phyloP scores from a whole-genome alignment of 805 yeast genomes.

The Brettanomyces nanus region DNA sequence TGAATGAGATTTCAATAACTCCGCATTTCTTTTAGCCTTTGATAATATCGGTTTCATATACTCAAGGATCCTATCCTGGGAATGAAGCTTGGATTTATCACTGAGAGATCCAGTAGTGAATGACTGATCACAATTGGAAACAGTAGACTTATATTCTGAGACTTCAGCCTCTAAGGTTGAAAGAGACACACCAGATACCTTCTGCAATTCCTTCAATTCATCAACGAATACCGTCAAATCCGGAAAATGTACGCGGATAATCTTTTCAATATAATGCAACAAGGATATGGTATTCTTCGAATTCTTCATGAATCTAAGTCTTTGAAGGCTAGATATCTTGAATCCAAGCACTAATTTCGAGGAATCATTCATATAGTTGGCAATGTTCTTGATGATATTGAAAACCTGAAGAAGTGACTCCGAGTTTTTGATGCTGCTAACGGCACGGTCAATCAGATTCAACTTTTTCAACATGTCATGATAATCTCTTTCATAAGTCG shows the following conservation, averaged over 20 bases:
- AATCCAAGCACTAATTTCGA: constrained; percentile 65
- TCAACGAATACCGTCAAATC: constrained; percentile 53
- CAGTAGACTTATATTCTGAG: constrained; percentile 40
- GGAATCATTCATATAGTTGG: constrained; percentile 72
- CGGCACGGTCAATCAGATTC: constrained; percentile 50
- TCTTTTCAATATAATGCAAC: constrained; percentile 65
- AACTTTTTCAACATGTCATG: constrained; percentile 51
- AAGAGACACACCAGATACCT: constrained; percentile 52
- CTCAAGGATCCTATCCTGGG: constrained; percentile 50
- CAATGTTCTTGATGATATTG: constrained; percentile 61
- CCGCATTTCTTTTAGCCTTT: constrained; percentile 35
- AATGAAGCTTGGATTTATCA: constrained; percentile 55
- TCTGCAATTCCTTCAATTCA: constrained; percentile 45
- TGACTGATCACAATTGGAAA: constrained; percentile 45
- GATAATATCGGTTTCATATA: constrained; percentile 36
- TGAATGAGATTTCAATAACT: constrained; percentile 40
- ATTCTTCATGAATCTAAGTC: constrained; percentile 66
- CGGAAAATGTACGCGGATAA: constrained; percentile 58
- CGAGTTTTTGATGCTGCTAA: constrained; percentile 45
- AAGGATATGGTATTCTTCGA: constrained; percentile 62
- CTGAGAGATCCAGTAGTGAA: constrained; percentile 58
- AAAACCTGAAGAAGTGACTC: constrained; percentile 48
- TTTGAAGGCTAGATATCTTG: constrained; percentile 57
- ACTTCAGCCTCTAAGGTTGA: constrained; percentile 58
- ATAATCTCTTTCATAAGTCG: constrained; percentile 58